A percentile compares a stretch with the other conserved stretches of the same genome.
Evolutionary conservation across 106 monocot species (phyloP).

Genomic region (Chionographis japonica): DNA sequence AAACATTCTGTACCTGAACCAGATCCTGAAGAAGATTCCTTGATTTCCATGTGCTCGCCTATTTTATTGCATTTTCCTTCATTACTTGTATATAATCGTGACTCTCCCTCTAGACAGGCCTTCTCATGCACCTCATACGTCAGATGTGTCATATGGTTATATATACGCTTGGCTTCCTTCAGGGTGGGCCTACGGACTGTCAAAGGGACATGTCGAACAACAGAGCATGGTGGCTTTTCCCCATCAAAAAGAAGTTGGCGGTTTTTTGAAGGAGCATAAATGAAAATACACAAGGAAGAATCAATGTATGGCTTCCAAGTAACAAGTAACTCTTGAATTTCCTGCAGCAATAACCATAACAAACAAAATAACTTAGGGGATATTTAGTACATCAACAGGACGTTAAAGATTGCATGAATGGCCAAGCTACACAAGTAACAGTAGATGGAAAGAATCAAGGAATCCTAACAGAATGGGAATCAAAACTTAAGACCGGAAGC

Average conservation of each 20-base stretch:
- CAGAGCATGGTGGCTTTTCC: slow-evolving; percentile 33
- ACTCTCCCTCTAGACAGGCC: slow-evolving; percentile 7
- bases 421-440: too few relatives aligned
- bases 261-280: slow-evolving; percentile 77
- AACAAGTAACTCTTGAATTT: slow-evolving; percentile 77
- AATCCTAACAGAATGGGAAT: too few relatives aligned
- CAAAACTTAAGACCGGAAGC: too few relatives aligned
- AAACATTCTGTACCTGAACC: slow-evolving; percentile 13
- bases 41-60: slow-evolving; percentile 9
- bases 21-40: slow-evolving; percentile 17
- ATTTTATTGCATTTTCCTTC: slow-evolving; percentile 12
- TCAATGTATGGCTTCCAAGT: slow-evolving; percentile 80
- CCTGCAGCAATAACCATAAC: slow-evolving; percentile 37
- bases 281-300: slow-evolving; percentile 40
- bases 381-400: too few relatives aligned
- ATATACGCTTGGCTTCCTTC: slow-evolving; percentile 78
- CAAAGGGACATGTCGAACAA: slow-evolving; percentile 58
- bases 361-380: too few relatives aligned
- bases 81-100: background rate
- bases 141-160: slow-evolving; percentile 50
- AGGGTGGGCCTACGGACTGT: slow-evolving; percentile 81
- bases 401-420: too few relatives aligned
- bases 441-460: too few relatives aligned
- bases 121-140: slow-evolving; percentile 26
- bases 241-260: slow-evolving; percentile 72